Evolutionary conservation across 2,329 filamentous ascomycete genomes (phyloP).

Genomic region (Aspergillus latus): DNA sequence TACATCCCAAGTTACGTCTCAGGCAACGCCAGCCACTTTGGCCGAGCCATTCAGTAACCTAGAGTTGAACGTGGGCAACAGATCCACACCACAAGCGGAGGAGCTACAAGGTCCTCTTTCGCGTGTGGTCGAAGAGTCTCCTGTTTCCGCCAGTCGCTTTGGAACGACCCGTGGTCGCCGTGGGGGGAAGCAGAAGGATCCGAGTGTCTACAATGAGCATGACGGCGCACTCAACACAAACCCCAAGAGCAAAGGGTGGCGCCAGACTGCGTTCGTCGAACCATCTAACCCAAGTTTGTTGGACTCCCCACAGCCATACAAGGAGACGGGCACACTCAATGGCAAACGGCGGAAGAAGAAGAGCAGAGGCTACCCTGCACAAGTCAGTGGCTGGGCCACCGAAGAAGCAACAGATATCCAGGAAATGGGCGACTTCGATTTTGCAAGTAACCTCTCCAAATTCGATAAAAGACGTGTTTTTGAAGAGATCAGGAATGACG

Average conservation of each 20-base stretch:
- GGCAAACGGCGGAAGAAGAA: constrained; percentile 49
- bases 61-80: constrained; percentile 33
- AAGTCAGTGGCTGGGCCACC: constrained; percentile 85
- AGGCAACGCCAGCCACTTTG: constrained; percentile 37
- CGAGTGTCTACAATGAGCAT: constrained; percentile 34
- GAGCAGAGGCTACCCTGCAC: constrained; percentile 49
- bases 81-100: constrained; percentile 15
- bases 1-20: constrained; percentile 23
- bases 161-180: constrained; percentile 47
- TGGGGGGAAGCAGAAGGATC: constrained; percentile 46
- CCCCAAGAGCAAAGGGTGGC: constrained; percentile 63
- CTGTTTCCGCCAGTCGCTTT: constrained; percentile 24
- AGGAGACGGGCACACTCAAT: constrained; percentile 26
- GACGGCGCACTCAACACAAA: constrained; percentile 34
- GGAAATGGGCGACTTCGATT: constrained; percentile 93
- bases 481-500: constrained; percentile 84
- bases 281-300: constrained; percentile 48
- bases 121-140: constrained; percentile 20
- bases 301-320: constrained; percentile 27
- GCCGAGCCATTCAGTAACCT: constrained; percentile 48
- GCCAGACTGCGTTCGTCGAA: constrained; percentile 65
- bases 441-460: constrained; percentile 82
- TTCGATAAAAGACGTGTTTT: constrained; percentile 94
- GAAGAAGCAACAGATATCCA: constrained; percentile 94
- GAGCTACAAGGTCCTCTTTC: constrained; percentile 21